Base-by-base conservation (phyloP, 371 early-diverging fungal species). In the Mortierella sp. region DNA sequence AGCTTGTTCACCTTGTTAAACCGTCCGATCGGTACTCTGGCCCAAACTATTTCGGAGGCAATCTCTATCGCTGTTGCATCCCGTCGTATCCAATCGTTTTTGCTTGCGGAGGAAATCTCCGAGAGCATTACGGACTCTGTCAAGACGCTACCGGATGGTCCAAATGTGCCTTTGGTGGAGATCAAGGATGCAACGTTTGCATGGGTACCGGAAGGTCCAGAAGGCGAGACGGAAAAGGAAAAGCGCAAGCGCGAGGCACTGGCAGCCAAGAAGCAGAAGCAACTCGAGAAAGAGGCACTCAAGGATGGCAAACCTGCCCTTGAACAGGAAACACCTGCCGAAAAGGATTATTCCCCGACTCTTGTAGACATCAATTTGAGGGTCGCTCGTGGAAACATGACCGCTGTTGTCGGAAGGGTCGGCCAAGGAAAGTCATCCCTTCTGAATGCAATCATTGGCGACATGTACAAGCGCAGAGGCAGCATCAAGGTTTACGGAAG, bases 41-140 rank as follows among this genome's bases (percentile, higher is more conserved):
- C 69, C 2, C 74, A 73, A 28, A 58, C 68, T 38, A 64, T 73
- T 26, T 55, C 68, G 18, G 69, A 67, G 34, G 46, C 50, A 9
- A 73, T 67, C 9, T 64, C 64, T n/a, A 60, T 73, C n/a, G 47
- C 48, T 7, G 74, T 73, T 23, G 68, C 74, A 0, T 47, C 74
- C 2, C 31, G 24, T n/a, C 87, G 94, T 43, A 81, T 94, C 18
- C 79, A 72, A 61, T 81, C 78, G 38, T 92, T 91, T 58, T 73
- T 94, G 70, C 72, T 73, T 38, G 83, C 85, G 21, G 90, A 87
- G 53, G 90, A 90, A 53, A 72, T 91, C 27, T 60, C 68, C 0
- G 86, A 61, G 3, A 23, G 26, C 3, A 64, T 61, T 21, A 57
- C 59, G 5, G 64, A 64, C 0, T 6, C 14, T 0, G 9, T 61